Evolutionary conservation across 345 rosid genomes (phyloP).

Genomic region (Acer yangbiense): DNA sequence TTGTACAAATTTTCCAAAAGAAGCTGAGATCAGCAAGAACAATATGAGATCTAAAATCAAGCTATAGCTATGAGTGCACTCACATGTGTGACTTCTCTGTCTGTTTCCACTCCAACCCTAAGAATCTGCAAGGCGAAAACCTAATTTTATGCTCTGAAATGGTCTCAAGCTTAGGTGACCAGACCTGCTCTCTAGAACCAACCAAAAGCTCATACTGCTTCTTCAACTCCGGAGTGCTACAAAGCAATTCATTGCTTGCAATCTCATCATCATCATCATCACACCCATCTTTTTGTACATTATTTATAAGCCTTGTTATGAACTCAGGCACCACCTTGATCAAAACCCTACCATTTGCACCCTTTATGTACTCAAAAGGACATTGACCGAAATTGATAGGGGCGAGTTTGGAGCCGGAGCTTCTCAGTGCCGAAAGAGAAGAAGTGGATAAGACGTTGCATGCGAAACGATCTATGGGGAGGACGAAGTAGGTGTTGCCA

Average conservation of each 20-base stretch:
- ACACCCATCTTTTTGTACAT: constrained; percentile 8
- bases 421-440: constrained; percentile 52
- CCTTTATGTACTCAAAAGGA: constrained; percentile 57
- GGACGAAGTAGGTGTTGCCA: constrained; percentile 78
- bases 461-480: constrained; percentile 72
- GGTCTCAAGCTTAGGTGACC: constrained; percentile 91
- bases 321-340: constrained; percentile 64
- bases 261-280: neutral
- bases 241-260: constrained; percentile 41
- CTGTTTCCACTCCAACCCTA: constrained; percentile 57
- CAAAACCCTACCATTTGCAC: constrained; percentile 48
- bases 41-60: neutral
- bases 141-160: constrained; percentile 69
- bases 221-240: constrained; percentile 91
- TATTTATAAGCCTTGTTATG: constrained; percentile 42
- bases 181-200: constrained; percentile 61
- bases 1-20: neutral
- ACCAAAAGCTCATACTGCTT: constrained; percentile 82
- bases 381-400: constrained; percentile 46
- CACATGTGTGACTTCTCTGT: constrained; percentile 27
- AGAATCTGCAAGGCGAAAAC: constrained; percentile 64
- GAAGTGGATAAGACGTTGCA: constrained; percentile 54
- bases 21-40: neutral
- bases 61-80: neutral
- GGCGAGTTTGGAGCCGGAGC: constrained; percentile 37